Percentiles rank a stretch among this genome's conserved stretches.
Evolutionary conservation across 768 basidiomycete species (phyloP).

Genomic region (Lactarius sanguifluus): DNA sequence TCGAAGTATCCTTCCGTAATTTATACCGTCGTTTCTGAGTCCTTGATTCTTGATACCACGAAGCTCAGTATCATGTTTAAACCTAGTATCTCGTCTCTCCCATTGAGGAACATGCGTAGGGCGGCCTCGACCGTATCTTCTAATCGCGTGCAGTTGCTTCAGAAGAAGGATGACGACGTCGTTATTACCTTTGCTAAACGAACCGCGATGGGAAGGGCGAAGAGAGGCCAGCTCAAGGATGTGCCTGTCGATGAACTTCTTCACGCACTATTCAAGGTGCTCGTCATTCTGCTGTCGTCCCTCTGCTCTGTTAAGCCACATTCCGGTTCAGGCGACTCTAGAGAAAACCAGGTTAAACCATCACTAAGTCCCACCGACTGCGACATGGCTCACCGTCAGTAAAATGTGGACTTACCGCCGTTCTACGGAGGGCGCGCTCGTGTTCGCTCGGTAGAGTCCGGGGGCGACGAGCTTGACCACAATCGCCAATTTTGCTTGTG

Average conservation of each 20-base stretch:
- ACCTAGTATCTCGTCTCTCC: not conserved
- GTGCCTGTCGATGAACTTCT: constrained; percentile 85
- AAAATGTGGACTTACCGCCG: too few species aligned
- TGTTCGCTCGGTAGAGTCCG: too few species aligned
- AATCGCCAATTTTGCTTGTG: too few species aligned
- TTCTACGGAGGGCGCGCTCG: too few species aligned
- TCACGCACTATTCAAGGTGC: constrained; percentile 75
- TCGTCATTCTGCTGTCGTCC: constrained; percentile 4
- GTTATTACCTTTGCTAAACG: constrained; percentile 85
- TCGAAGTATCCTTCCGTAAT: not conserved
- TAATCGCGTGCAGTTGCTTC: constrained; percentile 55
- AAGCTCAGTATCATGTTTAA: constrained; percentile 1
- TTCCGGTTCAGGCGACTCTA: constrained; percentile 54
- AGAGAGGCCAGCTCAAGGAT: constrained; percentile 93
- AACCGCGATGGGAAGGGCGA: constrained; percentile 79
- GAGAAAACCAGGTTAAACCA: constrained; percentile 64
- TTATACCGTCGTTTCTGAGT: not conserved
- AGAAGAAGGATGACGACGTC: constrained; percentile 74
- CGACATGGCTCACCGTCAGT: too few species aligned
- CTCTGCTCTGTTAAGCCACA: not conserved
- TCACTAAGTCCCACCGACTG: too few species aligned
- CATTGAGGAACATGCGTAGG: constrained; percentile 9
- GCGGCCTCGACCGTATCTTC: constrained; percentile 34
- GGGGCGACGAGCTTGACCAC: too few species aligned
- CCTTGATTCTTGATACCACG: not conserved